A percentile compares a stretch with the other conserved stretches of the same genome.
These are phyloP conservation scores for Leishmania martiniquensis DNA, from an alignment of 208 protist species.

Conservation along the genomic window DNA sequence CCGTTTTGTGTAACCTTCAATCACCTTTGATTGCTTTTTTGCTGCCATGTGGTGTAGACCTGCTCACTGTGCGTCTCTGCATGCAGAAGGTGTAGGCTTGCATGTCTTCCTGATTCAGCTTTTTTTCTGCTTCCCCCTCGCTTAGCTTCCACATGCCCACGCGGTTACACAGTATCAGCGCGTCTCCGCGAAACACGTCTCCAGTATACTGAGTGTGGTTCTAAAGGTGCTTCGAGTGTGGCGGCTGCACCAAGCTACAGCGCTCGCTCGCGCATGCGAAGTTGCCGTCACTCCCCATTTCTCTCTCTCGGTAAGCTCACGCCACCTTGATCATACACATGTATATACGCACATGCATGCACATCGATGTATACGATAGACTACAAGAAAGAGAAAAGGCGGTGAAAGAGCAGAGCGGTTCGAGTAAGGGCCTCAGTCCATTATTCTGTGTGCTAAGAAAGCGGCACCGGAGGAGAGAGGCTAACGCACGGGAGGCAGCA, in stretches of 20 bases:
- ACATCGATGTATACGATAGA: background rate
- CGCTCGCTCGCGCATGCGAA: background rate
- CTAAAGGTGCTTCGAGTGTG: background rate
- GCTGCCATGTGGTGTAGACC: background rate
- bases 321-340: background rate
- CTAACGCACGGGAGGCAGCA: background rate
- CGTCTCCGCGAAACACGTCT: background rate
- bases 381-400: background rate
- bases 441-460: background rate
- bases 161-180: background rate
- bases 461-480: conserved; percentile 2
- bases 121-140: background rate
- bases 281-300: background rate
- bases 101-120: background rate
- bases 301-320: background rate
- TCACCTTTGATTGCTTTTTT: background rate
- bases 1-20: background rate
- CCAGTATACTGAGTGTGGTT: background rate
- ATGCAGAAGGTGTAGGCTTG: background rate
- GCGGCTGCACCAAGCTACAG: background rate
- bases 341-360: background rate
- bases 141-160: background rate
- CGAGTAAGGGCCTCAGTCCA: background rate
- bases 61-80: background rate
- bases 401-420: background rate